Evolutionary conservation across 371 early-diverging fungal genomes (phyloP).

Genomic region (Rhizopus delemar): DNA sequence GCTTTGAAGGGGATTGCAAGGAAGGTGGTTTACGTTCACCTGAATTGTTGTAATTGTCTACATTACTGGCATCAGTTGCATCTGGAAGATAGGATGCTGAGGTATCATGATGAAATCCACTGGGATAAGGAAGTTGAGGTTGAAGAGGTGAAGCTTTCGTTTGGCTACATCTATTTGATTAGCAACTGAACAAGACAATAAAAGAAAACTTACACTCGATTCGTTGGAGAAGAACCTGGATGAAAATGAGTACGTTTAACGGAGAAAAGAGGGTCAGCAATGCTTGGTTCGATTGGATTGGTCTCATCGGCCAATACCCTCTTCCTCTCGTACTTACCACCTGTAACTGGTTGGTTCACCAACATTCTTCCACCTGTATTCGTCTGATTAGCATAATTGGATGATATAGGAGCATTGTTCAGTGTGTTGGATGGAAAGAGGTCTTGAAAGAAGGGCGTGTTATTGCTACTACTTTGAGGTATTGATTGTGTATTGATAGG

Average conservation of each 20-base stretch:
- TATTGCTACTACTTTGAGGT: neutral
- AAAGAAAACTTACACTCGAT: slow-evolving; percentile 33
- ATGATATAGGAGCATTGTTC: slow-evolving; percentile 18
- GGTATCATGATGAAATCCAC: slow-evolving; percentile 14
- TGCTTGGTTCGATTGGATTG: slow-evolving; percentile 26
- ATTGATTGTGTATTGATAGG: slow-evolving; percentile 3
- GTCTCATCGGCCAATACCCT: slow-evolving; percentile 26
- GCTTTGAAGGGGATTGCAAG: slow-evolving; percentile 26
- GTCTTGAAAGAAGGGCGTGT: slow-evolving; percentile 7
- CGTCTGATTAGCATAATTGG: slow-evolving; percentile 26
- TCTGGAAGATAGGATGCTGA: slow-evolving; percentile 12
- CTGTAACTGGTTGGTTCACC: slow-evolving; percentile 23
- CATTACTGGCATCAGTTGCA: slow-evolving; percentile 15
- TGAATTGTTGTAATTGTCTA: slow-evolving; percentile 14
- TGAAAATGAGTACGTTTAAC: slow-evolving; percentile 28
- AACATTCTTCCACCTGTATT: slow-evolving; percentile 36
- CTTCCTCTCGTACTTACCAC: slow-evolving; percentile 39
- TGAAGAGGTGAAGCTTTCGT: slow-evolving; percentile 30
- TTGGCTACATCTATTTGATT: slow-evolving; percentile 32
- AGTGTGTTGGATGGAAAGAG: neutral
- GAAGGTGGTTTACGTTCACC: slow-evolving; percentile 15
- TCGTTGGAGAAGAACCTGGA: slow-evolving; percentile 25
- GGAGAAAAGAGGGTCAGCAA: slow-evolving; percentile 36
- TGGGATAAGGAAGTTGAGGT: slow-evolving; percentile 11
- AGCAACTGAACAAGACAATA: neutral